Evolutionary conservation across 257 asterid genomes (phyloP).

Genomic region (Solanum medicagineum): DNA sequence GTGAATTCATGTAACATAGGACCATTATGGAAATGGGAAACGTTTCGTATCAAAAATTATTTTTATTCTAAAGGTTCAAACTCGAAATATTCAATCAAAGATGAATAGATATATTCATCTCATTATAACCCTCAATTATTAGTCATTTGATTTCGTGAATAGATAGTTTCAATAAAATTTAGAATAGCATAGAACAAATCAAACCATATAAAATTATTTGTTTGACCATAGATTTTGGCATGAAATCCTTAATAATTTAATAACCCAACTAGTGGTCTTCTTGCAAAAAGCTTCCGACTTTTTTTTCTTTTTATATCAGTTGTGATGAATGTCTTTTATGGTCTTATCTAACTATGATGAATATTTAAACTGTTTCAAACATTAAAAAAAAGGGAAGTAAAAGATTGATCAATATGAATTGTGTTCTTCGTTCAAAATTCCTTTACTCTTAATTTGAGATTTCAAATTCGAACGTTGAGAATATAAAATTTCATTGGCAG

Average conservation of each 20-base stretch:
- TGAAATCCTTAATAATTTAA: background rate
- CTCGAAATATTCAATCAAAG: background rate
- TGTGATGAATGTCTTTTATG: background rate
- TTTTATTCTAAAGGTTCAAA: background rate
- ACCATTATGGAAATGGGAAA: no score
- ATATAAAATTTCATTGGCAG: no score
- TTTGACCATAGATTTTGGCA: background rate
- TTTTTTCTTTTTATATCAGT: no score
- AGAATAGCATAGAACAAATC: background rate
- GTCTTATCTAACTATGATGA: background rate
- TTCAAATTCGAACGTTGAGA: background rate
- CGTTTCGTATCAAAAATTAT: background rate
- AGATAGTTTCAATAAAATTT: background rate
- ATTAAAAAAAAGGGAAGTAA: background rate
- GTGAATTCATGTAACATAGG: background rate
- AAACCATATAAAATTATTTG: background rate
- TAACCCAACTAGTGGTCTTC: background rate
- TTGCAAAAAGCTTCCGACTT: no score
- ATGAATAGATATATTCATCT: background rate
- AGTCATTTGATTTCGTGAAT: background rate
- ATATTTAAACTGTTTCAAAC: background rate
- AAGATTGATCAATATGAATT: background rate
- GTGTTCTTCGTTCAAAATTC: fast-evolving
- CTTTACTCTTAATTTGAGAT: background rate
- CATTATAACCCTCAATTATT: background rate